Evolutionary conservation across 257 asterid species (phyloP).

Genomic region (Scutellaria baicalensis): DNA sequence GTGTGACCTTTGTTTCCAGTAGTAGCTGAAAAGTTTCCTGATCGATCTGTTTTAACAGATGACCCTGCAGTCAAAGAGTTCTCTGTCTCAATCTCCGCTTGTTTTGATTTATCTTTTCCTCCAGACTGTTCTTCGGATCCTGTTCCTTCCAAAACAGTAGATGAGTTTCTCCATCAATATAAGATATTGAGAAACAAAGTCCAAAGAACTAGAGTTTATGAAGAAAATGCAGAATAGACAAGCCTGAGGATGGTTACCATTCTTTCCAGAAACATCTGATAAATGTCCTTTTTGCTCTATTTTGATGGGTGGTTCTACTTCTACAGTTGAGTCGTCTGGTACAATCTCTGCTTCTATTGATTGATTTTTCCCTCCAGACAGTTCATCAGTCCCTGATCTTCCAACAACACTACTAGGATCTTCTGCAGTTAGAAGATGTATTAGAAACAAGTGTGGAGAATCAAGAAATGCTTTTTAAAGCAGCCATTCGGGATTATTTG

Average conservation of each 20-base stretch:
- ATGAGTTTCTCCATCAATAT: slow-evolving; percentile 7
- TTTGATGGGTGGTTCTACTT: slow-evolving; percentile 7
- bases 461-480: neutral
- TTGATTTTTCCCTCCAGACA: slow-evolving; percentile 18
- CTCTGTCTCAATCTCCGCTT: slow-evolving; percentile 1
- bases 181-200: neutral
- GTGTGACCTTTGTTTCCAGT: slow-evolving; percentile 23
- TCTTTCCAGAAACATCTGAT: slow-evolving; percentile 18
- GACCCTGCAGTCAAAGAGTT: neutral
- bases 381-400: slow-evolving; percentile 20
- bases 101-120: slow-evolving; percentile 13
- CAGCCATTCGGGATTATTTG: neutral
- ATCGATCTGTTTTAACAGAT: slow-evolving; percentile 5
- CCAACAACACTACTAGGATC: slow-evolving; percentile 5
- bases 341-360: slow-evolving; percentile 15
- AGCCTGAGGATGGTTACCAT: slow-evolving; percentile 21
- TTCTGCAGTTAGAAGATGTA: slow-evolving; percentile 16
- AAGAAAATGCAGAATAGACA: slow-evolving; percentile 3
- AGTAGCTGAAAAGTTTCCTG: slow-evolving; percentile 3
- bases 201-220: neutral
- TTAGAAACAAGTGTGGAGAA: neutral
- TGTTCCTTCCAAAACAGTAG: neutral
- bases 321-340: slow-evolving; percentile 6
- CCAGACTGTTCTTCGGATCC: slow-evolving; percentile 20
- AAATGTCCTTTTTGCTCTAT: slow-evolving; percentile 13